These are phyloP conservation scores for Exophiala xenobiotica DNA, from an alignment of 2,329 filamentous ascomycete species.

Conservation along the genomic window DNA sequence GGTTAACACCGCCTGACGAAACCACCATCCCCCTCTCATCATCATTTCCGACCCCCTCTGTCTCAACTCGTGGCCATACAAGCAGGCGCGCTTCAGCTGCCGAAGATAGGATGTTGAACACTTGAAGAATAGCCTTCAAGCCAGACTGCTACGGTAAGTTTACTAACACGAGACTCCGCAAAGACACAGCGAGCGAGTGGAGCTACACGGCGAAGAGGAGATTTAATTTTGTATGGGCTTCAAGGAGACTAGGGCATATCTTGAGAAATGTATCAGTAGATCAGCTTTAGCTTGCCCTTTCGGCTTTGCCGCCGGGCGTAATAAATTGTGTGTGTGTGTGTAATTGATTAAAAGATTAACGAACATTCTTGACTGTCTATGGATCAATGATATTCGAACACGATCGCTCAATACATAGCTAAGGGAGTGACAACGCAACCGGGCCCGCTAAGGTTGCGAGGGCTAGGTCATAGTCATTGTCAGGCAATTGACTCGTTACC, in stretches of 20 bases:
- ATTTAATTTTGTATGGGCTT: conserved; percentile 31
- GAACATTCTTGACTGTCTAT: no score
- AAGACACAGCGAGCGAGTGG: conserved; percentile 27
- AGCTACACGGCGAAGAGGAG: conserved; percentile 27
- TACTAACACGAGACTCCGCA: conserved; percentile 33
- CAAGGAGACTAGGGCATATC: conserved; percentile 30
- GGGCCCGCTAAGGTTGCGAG: no score
- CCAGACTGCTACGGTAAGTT: conserved; percentile 32
- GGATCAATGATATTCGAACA: no score
- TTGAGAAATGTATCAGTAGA: conserved; percentile 11
- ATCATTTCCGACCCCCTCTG: conserved; percentile 8
- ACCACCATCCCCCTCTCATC: conserved; percentile 27
- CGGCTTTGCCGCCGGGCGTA: conserved; percentile 16
- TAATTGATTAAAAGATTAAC: no score
- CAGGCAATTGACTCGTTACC: no score
- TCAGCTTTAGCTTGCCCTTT: conserved; percentile 16
- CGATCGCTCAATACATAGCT: no score
- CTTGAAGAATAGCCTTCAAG: conserved; percentile 39
- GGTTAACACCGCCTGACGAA: conserved; percentile 16
- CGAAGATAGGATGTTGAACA: conserved; percentile 39
- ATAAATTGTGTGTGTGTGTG: conserved; percentile 17
- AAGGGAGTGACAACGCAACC: no score
- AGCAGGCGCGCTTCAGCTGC: conserved; percentile 38
- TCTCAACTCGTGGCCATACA: conserved; percentile 29
- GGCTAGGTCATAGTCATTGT: no score